Conservation (phyloP, 208 protist species). For the Angomonas desouzai region DNA sequence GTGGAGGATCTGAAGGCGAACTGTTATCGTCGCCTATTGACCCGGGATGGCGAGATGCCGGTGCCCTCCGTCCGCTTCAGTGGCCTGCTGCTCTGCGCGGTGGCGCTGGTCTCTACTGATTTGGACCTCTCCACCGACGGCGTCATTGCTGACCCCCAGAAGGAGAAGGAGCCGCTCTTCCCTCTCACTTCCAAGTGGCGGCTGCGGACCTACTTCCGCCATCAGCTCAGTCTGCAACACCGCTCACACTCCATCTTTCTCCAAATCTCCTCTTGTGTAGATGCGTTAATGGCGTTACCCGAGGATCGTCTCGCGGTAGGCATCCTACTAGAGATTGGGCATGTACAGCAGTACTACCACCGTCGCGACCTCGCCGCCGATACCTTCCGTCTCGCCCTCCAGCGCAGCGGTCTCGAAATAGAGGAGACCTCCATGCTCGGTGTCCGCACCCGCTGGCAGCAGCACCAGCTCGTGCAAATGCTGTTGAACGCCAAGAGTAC, state of each 20-base stretch:
- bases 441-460: conserved; percentile 90
- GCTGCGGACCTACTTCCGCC: conserved; percentile 67
- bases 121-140: background rate
- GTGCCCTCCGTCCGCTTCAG: conserved; percentile 56
- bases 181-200: conserved; percentile 62
- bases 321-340: conserved; percentile 76
- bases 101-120: conserved; percentile 38
- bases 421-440: conserved; percentile 82
- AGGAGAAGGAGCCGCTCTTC: conserved; percentile 20
- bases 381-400: conserved; percentile 55
- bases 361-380: conserved; percentile 66
- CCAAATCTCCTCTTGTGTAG: conserved; percentile 53
- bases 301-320: conserved; percentile 40
- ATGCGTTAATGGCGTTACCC: conserved; percentile 53
- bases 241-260: conserved; percentile 74
- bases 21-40: conserved; percentile 74
- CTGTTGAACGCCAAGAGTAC: conserved; percentile 65
- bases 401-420: conserved; percentile 57
- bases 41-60: conserved; percentile 82
- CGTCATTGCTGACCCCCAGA: background rate
- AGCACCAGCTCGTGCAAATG: conserved; percentile 81
- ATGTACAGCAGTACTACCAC: conserved; percentile 87
- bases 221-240: conserved; percentile 72
- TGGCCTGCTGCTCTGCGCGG: conserved; percentile 54
- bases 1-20: conserved; percentile 29